Conservation (phyloP, 2,329 filamentous ascomycete species). For the Penicillium sp. region DNA sequence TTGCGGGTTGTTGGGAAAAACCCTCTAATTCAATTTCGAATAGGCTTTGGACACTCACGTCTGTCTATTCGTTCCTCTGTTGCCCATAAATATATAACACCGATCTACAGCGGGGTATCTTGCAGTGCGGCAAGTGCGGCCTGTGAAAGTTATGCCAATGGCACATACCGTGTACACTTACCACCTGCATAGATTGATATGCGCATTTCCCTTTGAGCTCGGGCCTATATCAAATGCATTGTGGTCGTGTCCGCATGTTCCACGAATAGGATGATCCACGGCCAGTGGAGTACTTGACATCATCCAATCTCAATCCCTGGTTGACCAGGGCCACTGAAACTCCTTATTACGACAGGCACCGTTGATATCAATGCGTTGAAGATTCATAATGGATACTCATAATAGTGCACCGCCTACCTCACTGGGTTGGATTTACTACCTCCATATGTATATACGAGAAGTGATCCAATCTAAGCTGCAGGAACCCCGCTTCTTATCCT, state of each 20-base stretch:
- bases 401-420: background rate
- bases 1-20: background rate
- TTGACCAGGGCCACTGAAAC: background rate
- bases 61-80: background rate
- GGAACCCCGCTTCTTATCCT: conserved; percentile 8
- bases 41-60: background rate
- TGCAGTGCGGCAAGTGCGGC: conserved; percentile 21
- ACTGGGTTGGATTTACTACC: too few relatives aligned
- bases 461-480: conserved; percentile 2
- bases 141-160: conserved; percentile 3
- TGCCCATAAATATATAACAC: background rate
- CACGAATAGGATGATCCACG: background rate
- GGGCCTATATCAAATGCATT: background rate
- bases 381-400: conserved; percentile 18
- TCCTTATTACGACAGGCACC: background rate
- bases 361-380: conserved; percentile 7
- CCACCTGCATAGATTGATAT: background rate
- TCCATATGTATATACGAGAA: background rate
- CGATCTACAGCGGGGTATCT: conserved; percentile 5
- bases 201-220: background rate
- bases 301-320: background rate
- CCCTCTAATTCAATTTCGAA: background rate
- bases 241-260: background rate
- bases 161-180: background rate
- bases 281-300: background rate